Percentiles rank a stretch among this genome's conserved stretches.
Evolutionary conservation across 1,284 basidiomycete species (phyloP).

Genomic region (Moniliophthora roreri): DNA sequence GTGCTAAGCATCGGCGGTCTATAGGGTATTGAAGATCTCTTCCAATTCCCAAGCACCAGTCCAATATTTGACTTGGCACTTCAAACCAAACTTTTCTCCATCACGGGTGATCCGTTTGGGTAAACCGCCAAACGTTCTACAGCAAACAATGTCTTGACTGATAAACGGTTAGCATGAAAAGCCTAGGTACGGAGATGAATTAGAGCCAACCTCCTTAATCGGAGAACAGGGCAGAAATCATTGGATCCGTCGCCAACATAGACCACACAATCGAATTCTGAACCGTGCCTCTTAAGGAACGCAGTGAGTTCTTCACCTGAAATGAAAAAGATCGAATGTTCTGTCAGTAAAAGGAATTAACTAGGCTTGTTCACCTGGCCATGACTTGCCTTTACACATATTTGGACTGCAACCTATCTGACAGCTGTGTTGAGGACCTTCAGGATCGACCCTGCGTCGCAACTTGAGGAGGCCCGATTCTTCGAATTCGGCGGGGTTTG

Average conservation of each 20-base stretch:
- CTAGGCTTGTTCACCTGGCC: too few species aligned
- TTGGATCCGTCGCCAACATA: constrained; percentile 96
- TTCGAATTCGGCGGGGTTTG: constrained; percentile 90
- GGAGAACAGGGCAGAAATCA: constrained; percentile 92
- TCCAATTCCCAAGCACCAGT: constrained; percentile 94
- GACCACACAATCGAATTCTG: constrained; percentile 77
- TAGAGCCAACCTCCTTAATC: constrained; percentile 65
- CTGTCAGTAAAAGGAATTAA: constrained; percentile 1
- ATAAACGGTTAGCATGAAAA: constrained; percentile 8
- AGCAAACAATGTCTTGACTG: constrained; percentile 79
- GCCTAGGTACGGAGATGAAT: neutral
- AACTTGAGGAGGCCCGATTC: constrained; percentile 76
- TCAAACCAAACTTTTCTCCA: constrained; percentile 61
- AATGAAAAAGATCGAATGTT: too few species aligned
- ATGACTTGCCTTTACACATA: constrained; percentile 93
- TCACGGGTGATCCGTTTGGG: constrained; percentile 74
- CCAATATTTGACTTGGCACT: constrained; percentile 80
- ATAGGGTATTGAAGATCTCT: constrained; percentile 63
- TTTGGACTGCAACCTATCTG: constrained; percentile 90
- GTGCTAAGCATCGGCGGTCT: neutral
- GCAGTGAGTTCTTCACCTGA: constrained; percentile 85
- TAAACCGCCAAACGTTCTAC: constrained; percentile 75
- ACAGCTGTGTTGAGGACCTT: constrained; percentile 82
- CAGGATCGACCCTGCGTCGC: constrained; percentile 72
- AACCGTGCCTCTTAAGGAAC: constrained; percentile 72